Percentiles rank a stretch among this genome's conserved stretches.
phyloP scores from a whole-genome alignment of 225 moss, liverwort and hornwort species.

The Marchantia paleacea region DNA sequence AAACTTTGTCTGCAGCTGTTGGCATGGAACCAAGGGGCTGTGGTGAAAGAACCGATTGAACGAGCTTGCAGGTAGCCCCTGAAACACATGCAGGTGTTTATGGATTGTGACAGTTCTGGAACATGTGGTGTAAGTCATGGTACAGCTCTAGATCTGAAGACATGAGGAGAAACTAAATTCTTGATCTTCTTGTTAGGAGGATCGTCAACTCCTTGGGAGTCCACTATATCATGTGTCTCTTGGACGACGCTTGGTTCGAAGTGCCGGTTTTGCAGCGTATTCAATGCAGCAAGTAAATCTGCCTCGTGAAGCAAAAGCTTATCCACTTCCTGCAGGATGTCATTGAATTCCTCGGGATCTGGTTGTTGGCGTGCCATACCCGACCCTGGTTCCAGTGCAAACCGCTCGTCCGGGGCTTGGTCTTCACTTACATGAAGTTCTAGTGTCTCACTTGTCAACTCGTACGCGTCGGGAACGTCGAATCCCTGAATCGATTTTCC shows the following conservation, averaged over 20 bases:
- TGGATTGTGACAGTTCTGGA: not conserved
- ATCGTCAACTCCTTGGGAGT: not conserved
- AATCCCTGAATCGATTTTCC: not conserved
- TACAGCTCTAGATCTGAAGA: not conserved
- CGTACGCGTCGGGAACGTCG: not conserved
- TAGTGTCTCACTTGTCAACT: not conserved
- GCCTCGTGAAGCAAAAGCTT: not conserved
- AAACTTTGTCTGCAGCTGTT: not conserved
- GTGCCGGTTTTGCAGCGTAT: not conserved
- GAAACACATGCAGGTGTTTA: not conserved
- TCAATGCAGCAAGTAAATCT: not conserved
- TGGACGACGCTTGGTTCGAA: not conserved
- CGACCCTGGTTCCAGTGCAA: not conserved
- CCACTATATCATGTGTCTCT: not conserved
- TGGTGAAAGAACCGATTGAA: not conserved
- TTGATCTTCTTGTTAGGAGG: not conserved
- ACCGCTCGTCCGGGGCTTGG: not conserved
- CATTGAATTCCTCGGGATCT: not conserved
- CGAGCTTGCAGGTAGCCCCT: not conserved
- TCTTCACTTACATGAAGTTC: not conserved
- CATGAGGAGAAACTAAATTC: not conserved
- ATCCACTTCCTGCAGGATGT: not conserved
- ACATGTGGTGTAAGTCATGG: not conserved
- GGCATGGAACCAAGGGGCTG: not conserved
- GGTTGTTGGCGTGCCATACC: not conserved